Conservation (phyloP, 257 asterid species). For the Leonotis leonurus region DNA sequence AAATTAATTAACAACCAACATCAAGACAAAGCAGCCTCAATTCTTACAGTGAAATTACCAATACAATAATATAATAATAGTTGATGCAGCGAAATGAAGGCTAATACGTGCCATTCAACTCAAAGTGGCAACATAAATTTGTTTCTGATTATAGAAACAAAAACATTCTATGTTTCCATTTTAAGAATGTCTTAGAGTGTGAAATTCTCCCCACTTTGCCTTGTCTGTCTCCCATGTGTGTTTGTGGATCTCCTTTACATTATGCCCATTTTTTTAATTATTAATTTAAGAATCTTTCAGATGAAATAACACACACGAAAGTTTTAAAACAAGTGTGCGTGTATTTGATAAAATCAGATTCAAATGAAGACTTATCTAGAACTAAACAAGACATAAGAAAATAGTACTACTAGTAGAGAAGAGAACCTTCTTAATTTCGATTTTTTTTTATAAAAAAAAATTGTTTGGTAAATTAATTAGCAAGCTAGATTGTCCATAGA, state of each 20-base stretch:
- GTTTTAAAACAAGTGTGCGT: background rate
- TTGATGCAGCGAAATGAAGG: background rate
- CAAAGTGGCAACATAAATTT: slow-evolving; percentile 24
- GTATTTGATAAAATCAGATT: background rate
- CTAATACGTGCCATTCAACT: slow-evolving; percentile 8
- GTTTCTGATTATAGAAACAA: slow-evolving; percentile 22
- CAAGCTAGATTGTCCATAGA: slow-evolving; percentile 14
- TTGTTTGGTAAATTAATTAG: background rate
- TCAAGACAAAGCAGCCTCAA: slow-evolving; percentile 1
- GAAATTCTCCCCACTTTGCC: background rate
- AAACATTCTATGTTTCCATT: slow-evolving; percentile 19
- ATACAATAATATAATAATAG: background rate
- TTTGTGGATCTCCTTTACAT: slow-evolving; percentile 53
- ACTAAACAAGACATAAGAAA: too few relatives aligned
- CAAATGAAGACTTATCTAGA: too few relatives aligned
- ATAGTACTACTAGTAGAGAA: too few relatives aligned
- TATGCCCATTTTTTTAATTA: background rate
- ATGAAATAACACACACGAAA: too few relatives aligned
- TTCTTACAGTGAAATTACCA: background rate
- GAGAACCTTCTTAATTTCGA: too few relatives aligned
- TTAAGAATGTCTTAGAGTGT: slow-evolving; percentile 16
- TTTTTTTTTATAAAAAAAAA: too few relatives aligned
- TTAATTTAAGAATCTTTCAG: too few relatives aligned
- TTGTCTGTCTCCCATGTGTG: slow-evolving; percentile 10
- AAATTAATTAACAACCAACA: background rate